Evolutionary conservation across 2,329 filamentous ascomycete species (phyloP), one percentile per base, ranked within the genome.

Genomic region (Aspergillus piperis): DNA sequence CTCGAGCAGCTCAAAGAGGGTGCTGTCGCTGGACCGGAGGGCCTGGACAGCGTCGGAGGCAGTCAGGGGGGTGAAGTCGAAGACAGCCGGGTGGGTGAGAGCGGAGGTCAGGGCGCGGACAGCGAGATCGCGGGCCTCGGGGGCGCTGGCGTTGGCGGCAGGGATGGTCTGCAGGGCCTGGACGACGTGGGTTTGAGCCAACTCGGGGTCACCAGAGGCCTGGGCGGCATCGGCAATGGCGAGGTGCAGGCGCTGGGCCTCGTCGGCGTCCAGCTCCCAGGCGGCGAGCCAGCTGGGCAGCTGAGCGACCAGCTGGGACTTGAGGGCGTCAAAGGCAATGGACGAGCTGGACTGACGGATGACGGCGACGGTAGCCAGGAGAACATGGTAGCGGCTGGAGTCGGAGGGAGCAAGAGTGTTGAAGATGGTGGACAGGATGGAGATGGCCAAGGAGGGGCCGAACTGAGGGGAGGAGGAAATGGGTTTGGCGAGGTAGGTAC

Each of bases 351-450:
- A 84, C 60, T 82, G 78, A 75, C 89, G 89, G 76, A 97, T 87
- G 70, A 97, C 90, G 70, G 89, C 89, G 65, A 98, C 81, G 69
- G 97, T 92, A 72, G 92, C 88, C 76, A 95, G 84, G 73, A 99
- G 91, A 62, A 99, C 92, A 75, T 96, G 90, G 80, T 90, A 96
- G 63, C 95, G 89, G 73, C 91, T 86, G 58, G 91, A 88, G 74
- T 92, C 89, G 72, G 88, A 83, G 63, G 88, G 81, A 68, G 88
- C 81, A 68, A 98, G 86, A 67, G 96, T 89, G 85, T 99, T 99
- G 88, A 98, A 99, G 73, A 99, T 88, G 70, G 93, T 97, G 74
- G 91, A 92, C 69, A 99, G 86, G 70, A 95, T 90, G 68, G 92
- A 92, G 69, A 98, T 89, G 66, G 92, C 92, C 66, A 99, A 86